Evolutionary conservation across 208 protist species (phyloP), one percentile per base, ranked within the genome.

Genomic region (Naegleria lovaniensis): DNA sequence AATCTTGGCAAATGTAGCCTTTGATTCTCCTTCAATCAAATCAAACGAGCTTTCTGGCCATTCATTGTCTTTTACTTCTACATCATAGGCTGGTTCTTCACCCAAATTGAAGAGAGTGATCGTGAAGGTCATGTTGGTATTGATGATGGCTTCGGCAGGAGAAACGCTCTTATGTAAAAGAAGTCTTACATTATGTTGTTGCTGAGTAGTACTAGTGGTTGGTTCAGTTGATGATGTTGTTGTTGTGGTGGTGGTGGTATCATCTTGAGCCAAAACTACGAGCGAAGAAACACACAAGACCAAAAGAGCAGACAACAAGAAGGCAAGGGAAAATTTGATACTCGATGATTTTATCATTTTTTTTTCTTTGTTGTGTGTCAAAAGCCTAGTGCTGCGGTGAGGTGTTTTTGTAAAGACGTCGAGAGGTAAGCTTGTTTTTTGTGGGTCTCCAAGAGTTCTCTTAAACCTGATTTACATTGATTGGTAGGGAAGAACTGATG

Each of bases 61-160:
- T 48, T 88, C 85, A 58, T 88, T 88, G 41, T 88, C 85, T 29
- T 88, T 88, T 1, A 88, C 25, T 19, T 88, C 41, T 58, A 88
- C 16, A 38, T 88, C 43, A 39, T 88, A 88, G 38, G 85, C 85
- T 19, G 85, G 5, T 33, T 39, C 33, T 58, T 88, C 41, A 25
- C 85, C 85, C 51, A 88, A 40, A 39, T 88, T 88, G 41, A 29
- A 33, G 7, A 88, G 3, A 39, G 85, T 88, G 22, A 88, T 58
- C 6, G 85, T 58, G 43, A 88, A 58, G 38, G 39, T 51, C 9
- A 88, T 58, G 38, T 88, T 88, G 9, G 16, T 58, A 22, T 88
- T 58, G 39, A 88, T 43, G 16, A 88, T 36, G 4, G 85, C 41
- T 58, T 58, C 85, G 15, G 13, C 1, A 38, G 19, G n/a, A 29